phyloP scores from a whole-genome alignment of 768 basidiomycete genomes.

The Amanita inopinata region DNA sequence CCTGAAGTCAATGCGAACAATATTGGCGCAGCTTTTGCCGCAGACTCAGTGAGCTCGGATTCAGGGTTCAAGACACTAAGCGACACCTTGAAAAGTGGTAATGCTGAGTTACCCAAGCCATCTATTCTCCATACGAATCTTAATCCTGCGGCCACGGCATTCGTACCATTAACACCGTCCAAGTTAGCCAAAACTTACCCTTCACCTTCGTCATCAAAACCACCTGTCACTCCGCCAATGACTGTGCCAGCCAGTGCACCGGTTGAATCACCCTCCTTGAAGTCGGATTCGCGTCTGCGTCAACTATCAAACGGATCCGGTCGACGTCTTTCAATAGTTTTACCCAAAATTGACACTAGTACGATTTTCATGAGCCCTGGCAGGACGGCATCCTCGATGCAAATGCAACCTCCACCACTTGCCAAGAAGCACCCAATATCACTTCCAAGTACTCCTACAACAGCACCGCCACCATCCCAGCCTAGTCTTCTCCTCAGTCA shows the following conservation, averaged over 20 bases:
- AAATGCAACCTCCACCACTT: slow-evolving; percentile 29
- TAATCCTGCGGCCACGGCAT: slow-evolving; percentile 3
- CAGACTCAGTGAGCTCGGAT: too few relatives aligned
- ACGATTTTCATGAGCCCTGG: slow-evolving; percentile 6
- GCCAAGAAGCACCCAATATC: slow-evolving; percentile 33
- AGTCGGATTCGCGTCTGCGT: neutral
- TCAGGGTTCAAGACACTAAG: too few relatives aligned
- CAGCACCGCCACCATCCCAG: slow-evolving; percentile 20
- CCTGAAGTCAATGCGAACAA: too few relatives aligned
- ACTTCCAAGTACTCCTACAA: slow-evolving; percentile 35
- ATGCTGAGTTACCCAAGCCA: neutral
- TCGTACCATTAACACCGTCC: slow-evolving; percentile 6
- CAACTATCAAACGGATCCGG: neutral
- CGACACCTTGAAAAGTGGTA: too few relatives aligned
- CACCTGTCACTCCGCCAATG: slow-evolving; percentile 12
- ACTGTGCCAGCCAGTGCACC: neutral
- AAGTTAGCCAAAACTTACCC: neutral
- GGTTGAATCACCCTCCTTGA: neutral
- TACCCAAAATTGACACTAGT: slow-evolving; percentile 18
- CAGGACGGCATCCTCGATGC: slow-evolving; percentile 18
- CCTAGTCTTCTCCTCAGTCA: slow-evolving; percentile 20
- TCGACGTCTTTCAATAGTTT: slow-evolving; percentile 12
- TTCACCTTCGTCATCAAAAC: slow-evolving; percentile 13
- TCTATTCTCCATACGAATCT: neutral
- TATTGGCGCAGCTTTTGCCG: too few relatives aligned